Percentiles rank a stretch among this genome's conserved stretches.
phyloP scores from a whole-genome alignment of 257 asterid genomes.

The Solanum pennellii region DNA sequence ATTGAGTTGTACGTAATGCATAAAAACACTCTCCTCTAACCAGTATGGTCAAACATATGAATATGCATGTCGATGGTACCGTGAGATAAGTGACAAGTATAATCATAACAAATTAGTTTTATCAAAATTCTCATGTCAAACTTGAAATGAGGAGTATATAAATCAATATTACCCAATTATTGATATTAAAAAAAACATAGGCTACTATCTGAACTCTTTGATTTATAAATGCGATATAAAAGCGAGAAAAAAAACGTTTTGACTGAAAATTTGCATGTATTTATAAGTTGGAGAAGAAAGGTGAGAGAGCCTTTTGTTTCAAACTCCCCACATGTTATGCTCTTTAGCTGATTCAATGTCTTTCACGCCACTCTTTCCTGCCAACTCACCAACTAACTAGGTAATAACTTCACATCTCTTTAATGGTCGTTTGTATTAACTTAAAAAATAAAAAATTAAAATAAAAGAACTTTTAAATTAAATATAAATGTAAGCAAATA shows the following conservation, averaged over 20 bases:
- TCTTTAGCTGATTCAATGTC: neutral
- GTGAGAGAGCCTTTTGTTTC: neutral
- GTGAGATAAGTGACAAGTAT: neutral
- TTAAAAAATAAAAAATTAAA: too few species aligned
- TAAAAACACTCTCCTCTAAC: neutral
- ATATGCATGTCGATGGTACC: neutral
- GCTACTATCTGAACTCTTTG: neutral
- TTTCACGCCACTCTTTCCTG: neutral
- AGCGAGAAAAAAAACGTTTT: neutral
- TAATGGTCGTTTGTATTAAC: too few species aligned
- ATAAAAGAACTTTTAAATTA: too few species aligned
- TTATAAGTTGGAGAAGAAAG: neutral
- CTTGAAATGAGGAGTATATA: neutral
- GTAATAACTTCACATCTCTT: neutral
- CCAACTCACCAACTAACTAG: neutral
- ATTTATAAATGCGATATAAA: neutral
- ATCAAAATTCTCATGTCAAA: neutral
- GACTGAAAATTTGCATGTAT: neutral
- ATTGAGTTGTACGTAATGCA: neutral
- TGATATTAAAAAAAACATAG: neutral
- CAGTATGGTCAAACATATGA: neutral
- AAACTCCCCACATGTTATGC: neutral
- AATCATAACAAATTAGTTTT: neutral
- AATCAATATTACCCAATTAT: neutral
- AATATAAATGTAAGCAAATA: too few species aligned